Base-by-base conservation (phyloP, 176 grass and related monocot genomes). In the Oryza glaberrima region DNA sequence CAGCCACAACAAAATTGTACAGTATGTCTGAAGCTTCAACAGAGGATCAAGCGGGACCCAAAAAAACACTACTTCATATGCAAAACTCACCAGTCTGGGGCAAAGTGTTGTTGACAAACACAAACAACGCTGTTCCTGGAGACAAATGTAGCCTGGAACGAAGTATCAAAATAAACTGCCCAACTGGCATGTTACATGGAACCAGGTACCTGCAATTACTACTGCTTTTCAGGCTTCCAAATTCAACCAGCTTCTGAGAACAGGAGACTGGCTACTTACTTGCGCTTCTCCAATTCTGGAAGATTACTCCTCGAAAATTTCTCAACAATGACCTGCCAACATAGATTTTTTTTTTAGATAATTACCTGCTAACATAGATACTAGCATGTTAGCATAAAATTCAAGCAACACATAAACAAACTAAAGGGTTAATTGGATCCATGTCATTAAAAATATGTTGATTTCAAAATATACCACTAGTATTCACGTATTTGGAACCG, bases 91-190 rank as follows among this genome's bases (percentile, higher is more conserved):
- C 89, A 51, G 92, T 97, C 75, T 94, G 94, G 70, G 94, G 94
- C 45, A 97, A 84, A 38, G 94, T 94, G 72, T 89, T 91, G 38
- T 83, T 87, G 12, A 94, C 88, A 90, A 97, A 94, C 56, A 97
- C 83, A 82, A 97, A 94, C 16, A 97, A 90, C 1, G 94, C 92
- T 78, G 86, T 92, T 22, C 92, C 92, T 9, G 83, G 68, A 58
- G 84, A 70, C 43, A 97, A 79, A 75, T 90, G 89, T 51, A 97
- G 51, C 17, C 94, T 91, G 13, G 72, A 46, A 35, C 85, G 66
- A 74, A 97, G 86, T 73, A 92, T 84, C 76, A 82, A 92, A 84
- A 97, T 97, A 64, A 97, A 92, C 49, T 97, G 94, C 10, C 94
- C 91, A 22, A 97, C 82, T 4, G 87, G 77, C 79, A 87, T 87